phyloP scores from a whole-genome alignment of 2,329 filamentous ascomycete genomes.

The Myriosclerotinia scirpicola region DNA sequence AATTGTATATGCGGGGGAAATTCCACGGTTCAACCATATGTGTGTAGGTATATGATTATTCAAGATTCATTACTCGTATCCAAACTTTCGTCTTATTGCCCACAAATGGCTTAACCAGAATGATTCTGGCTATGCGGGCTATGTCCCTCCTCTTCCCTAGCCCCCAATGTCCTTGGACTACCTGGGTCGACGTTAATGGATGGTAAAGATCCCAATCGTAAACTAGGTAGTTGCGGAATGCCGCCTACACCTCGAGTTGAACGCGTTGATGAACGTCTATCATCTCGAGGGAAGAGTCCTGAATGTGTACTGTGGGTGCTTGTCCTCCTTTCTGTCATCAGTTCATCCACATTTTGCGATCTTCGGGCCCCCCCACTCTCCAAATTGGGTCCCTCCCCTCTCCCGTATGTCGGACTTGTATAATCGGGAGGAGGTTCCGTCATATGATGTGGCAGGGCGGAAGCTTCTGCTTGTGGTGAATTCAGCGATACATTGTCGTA shows the following conservation, averaged over 20 bases:
- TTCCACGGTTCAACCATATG: neutral
- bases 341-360: slow-evolving; percentile 28
- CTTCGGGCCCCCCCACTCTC: slow-evolving; percentile 25
- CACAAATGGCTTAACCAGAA: neutral
- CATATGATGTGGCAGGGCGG: slow-evolving; percentile 10
- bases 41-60: slow-evolving; percentile 15
- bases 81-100: slow-evolving; percentile 1
- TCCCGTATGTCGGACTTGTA: slow-evolving; percentile 31
- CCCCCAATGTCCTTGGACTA: slow-evolving; percentile 28
- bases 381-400: slow-evolving; percentile 29
- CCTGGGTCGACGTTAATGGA: slow-evolving; percentile 57
- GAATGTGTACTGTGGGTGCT: slow-evolving; percentile 25
- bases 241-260: slow-evolving; percentile 43
- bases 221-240: slow-evolving; percentile 52
- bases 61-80: slow-evolving; percentile 21
- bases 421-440: slow-evolving; percentile 39
- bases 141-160: slow-evolving; percentile 17
- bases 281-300: neutral
- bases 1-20: slow-evolving; percentile 1
- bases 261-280: slow-evolving; percentile 19
- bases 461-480: slow-evolving; percentile 28
- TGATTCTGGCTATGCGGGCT: neutral
- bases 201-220: slow-evolving; percentile 52
- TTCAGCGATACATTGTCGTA: slow-evolving; percentile 40
- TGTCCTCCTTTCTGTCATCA: slow-evolving; percentile 27